Percentiles rank a stretch among this genome's conserved stretches.
Evolutionary conservation across 805 yeast genomes (phyloP).

Genomic region (Candida peoriensis): DNA sequence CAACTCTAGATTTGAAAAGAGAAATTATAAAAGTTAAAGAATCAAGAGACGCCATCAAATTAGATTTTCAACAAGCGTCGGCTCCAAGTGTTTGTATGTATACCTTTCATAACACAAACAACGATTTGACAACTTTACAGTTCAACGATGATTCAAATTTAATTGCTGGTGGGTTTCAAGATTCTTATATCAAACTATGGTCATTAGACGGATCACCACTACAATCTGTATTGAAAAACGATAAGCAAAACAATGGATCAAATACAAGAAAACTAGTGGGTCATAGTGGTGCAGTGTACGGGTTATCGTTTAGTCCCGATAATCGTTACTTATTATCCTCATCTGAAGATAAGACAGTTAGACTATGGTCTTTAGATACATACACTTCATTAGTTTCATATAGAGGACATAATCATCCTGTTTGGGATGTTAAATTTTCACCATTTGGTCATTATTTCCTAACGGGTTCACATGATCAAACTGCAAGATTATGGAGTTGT

Average conservation of each 20-base stretch:
- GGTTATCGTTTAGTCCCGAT: conserved; percentile 87
- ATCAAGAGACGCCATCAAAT: conserved; percentile 64
- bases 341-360: conserved; percentile 87
- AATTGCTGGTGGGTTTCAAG: conserved; percentile 93
- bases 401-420: conserved; percentile 93
- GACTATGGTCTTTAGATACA: conserved; percentile 93
- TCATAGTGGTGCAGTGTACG: conserved; percentile 92
- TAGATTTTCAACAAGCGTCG: conserved; percentile 69
- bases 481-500: conserved; percentile 96
- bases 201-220: conserved; percentile 87
- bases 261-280: conserved; percentile 61
- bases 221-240: conserved; percentile 53
- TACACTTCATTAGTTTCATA: conserved; percentile 86
- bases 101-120: conserved; percentile 92
- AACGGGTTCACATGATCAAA: conserved; percentile 97
- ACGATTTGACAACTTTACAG: conserved; percentile 78
- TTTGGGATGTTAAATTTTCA: conserved; percentile 94
- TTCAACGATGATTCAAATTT: conserved; percentile 84
- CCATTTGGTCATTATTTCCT: conserved; percentile 97
- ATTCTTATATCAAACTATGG: conserved; percentile 88
- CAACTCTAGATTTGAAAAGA: conserved; percentile 71
- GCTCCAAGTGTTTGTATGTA: conserved; percentile 97
- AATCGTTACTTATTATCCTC: conserved; percentile 72
- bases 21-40: conserved; percentile 79
- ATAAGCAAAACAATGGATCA: conserved; percentile 38